Evolutionary conservation across 768 basidiomycete genomes (phyloP).

Genomic region (Tricholoma saponaceum): DNA sequence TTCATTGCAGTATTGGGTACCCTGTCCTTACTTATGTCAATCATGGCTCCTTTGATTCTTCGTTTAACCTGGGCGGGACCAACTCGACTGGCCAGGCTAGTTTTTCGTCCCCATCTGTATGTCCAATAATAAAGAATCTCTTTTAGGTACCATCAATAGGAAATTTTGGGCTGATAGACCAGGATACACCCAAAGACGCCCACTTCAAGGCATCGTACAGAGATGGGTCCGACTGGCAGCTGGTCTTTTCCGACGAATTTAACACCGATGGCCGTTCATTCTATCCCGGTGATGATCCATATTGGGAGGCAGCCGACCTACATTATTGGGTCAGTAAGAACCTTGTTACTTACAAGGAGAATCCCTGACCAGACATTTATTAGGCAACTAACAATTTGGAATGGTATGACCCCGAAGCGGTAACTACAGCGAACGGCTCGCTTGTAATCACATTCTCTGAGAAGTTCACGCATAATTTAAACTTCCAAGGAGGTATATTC

Average conservation of each 20-base stretch:
- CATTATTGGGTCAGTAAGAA: slow-evolving; percentile 65
- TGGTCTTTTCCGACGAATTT: slow-evolving; percentile 84
- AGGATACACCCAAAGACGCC: slow-evolving; percentile 54
- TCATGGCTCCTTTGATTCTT: background rate
- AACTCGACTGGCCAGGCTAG: slow-evolving; percentile 64
- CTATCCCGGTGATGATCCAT: slow-evolving; percentile 82
- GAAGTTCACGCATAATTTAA: slow-evolving; percentile 55
- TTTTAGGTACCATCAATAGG: slow-evolving; percentile 63
- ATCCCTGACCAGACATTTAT: slow-evolving; percentile 20
- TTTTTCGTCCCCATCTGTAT: slow-evolving; percentile 16
- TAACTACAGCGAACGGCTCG: slow-evolving; percentile 66
- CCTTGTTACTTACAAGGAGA: background rate
- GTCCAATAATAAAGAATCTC: background rate
- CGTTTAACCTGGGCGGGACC: slow-evolving; percentile 46
- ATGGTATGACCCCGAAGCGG: slow-evolving; percentile 82
- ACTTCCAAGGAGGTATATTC: slow-evolving; percentile 58
- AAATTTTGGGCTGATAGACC: slow-evolving; percentile 54
- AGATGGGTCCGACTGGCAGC: slow-evolving; percentile 50
- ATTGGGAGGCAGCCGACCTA: slow-evolving; percentile 76
- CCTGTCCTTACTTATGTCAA: slow-evolving; percentile 32
- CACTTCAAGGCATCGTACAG: slow-evolving; percentile 50
- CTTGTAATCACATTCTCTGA: slow-evolving; percentile 66
- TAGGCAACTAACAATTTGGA: slow-evolving; percentile 68
- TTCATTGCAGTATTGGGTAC: slow-evolving; percentile 39
- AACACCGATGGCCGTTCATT: slow-evolving; percentile 72